Evolutionary conservation across 2,329 filamentous ascomycete species (phyloP).

Genomic region (Neospermospora avenae): DNA sequence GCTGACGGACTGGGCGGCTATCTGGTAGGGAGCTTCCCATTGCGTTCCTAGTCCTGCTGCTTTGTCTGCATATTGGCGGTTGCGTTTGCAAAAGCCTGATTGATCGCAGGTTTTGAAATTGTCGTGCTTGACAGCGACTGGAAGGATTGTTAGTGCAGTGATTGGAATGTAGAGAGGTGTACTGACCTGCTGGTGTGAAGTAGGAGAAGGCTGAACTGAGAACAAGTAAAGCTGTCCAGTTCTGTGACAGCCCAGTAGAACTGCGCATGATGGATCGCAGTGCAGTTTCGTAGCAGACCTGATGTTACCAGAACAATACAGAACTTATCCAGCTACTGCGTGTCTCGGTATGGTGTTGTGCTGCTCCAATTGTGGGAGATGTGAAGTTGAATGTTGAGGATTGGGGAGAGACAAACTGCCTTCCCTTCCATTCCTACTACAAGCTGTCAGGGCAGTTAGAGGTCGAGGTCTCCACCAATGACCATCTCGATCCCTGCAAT

Average conservation of each 20-base stretch:
- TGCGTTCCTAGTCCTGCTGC: conserved; percentile 60
- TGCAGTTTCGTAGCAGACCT: conserved; percentile 6
- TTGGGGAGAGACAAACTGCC: too few relatives aligned
- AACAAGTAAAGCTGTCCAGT: conserved; percentile 63
- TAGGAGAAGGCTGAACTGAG: conserved; percentile 58
- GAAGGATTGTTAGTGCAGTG: conserved; percentile 13
- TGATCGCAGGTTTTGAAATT: conserved; percentile 97
- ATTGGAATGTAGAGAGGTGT: neutral
- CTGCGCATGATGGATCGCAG: conserved; percentile 22
- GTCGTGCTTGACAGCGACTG: conserved; percentile 86
- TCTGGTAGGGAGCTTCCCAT: conserved; percentile 78
- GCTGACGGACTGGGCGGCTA: conserved; percentile 67
- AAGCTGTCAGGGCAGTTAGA: too few relatives aligned
- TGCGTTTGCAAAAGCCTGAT: conserved; percentile 95
- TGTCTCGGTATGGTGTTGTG: neutral
- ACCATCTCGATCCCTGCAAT: conserved; percentile 11
- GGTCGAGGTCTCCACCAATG: neutral
- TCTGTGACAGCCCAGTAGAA: conserved; percentile 45
- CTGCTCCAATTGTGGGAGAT: neutral
- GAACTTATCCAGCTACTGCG: conserved; percentile 17
- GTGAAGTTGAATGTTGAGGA: neutral
- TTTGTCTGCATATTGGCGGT: conserved; percentile 82
- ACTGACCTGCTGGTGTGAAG: conserved; percentile 62
- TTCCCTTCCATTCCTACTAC: too few relatives aligned
- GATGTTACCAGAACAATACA: conserved; percentile 5